phyloP scores from a whole-genome alignment of 331 rosid genomes.

The Stylosanthes scabra region DNA sequence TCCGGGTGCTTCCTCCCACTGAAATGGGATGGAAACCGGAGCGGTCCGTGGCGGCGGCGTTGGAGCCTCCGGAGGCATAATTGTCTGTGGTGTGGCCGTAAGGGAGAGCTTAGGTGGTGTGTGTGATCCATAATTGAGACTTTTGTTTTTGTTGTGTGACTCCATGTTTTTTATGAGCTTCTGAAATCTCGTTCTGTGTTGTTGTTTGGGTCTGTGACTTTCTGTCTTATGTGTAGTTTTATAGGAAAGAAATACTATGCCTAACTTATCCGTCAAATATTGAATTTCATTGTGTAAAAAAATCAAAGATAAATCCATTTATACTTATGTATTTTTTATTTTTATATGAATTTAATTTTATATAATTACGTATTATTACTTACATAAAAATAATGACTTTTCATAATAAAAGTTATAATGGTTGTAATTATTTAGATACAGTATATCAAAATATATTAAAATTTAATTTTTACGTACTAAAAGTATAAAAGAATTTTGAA shows the following conservation, averaged over 20 bases:
- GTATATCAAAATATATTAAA: no score
- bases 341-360: no score
- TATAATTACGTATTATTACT: no score
- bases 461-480: no score
- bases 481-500: no score
- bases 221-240: slow-evolving; percentile 8
- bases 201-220: slow-evolving; percentile 9
- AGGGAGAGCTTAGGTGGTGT: slow-evolving; percentile 55
- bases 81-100: slow-evolving; percentile 40
- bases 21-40: slow-evolving; percentile 69
- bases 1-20: slow-evolving; percentile 97
- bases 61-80: slow-evolving; percentile 43
- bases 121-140: neutral
- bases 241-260: slow-evolving; percentile 2
- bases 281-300: no score
- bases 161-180: slow-evolving; percentile 15
- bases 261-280: no score
- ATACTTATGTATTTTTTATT: no score
- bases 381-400: no score
- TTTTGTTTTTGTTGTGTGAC: slow-evolving; percentile 14
- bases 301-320: no score
- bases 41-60: slow-evolving; percentile 60
- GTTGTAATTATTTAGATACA: no score
- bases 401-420: no score
- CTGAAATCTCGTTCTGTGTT: neutral